Base-by-base conservation (phyloP, 805 yeast species). In the Saccharomycopsis amapae region DNA sequence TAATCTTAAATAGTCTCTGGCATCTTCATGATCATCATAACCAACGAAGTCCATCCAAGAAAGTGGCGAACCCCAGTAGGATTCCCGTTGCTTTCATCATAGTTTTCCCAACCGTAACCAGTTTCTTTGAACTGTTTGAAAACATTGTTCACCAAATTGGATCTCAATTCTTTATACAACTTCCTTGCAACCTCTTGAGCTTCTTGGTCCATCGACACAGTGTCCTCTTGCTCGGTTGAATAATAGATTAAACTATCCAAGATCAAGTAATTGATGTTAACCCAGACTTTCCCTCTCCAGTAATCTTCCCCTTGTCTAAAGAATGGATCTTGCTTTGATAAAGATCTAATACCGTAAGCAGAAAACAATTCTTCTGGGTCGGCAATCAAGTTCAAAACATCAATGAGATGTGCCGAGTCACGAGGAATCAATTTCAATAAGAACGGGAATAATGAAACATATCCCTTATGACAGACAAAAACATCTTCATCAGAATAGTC, bases 201-300 rank as follows among this genome's bases (percentile, higher is more conserved):
- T 13, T 59, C 58, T 1, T 55, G 53, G 4, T 61, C 65, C 1
- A 71, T 57, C 1, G 54, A 51, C 28, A 40, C 39, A 1, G 50
- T 45, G 10, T 41, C 59, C 5, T 56, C 53, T n/a, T 58, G 49
- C 2, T 43, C 58, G 45, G 56, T 59, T 12, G 19, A 15, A 57
- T 89, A 90, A 59, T 77, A 65, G 26, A 67, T 61, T 51, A 93
- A 66, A 3, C 85, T 73, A 44, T 87, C 93, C 36, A 93, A 67
- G 3, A 81, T 69, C 62, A 93, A 66, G 58, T 87, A 90, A 66
- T 93, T 93, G 58, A 93, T 84, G 61, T 88, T 85, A 55, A 88
- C 69, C 97, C 97, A 93, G 23, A 93, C 72, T 17, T 94, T 86
- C 1, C 96, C 93, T 52, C 96, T 75, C 98, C 98, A 93, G 66